Base-by-base conservation (phyloP, 768 basidiomycete species). In the Dentipellis sp. region DNA sequence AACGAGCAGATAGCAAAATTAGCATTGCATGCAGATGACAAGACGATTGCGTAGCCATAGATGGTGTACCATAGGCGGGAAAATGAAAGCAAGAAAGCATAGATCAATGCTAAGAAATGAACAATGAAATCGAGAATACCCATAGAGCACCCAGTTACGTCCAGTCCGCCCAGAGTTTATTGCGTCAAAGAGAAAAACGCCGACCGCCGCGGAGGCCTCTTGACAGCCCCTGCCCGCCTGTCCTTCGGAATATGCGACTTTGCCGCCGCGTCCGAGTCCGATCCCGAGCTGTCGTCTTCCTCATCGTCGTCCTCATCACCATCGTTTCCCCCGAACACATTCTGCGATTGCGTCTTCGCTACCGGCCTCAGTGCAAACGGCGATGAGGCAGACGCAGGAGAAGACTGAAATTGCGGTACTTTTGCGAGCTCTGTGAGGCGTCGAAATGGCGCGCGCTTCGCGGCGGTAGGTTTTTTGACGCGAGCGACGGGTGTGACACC, bases 201-300 rank as follows among this genome's bases (percentile, higher is more conserved):
- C 17, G 39, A 36, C 46, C 40, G 23, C 34, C 52, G 60, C 51
- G 19, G n/a, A 45, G 14, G 47, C 42, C 37, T 52, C 23, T 8
- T 35, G 1, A 12, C 40, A 7, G 19, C 52, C 46, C 61, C 61
- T 2, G 52, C 61, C 38, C 59, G 53, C 47, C 61, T 62, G n/a
- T 56, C 54, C 45, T 56, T 56, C 8, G 61, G 61, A 5, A 62
- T 62, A 22, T 62, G 61, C 19, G 61, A 62, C 29, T 42, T 45
- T 6, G 36, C 1, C 17, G 12, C 39, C 8, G 40, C 12, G 42
- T 56, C 61, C 1, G 61, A 59, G 50, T 55, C 51, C 42, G 61
- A 61, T 36, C 42, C 57, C 19, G 59, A 53, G 49, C 59, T 58
- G 14, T 47, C 35, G 12, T 50, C 60, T 19, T 57, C 59, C 12